Percentiles rank a stretch among this genome's conserved stretches.
These are phyloP conservation scores for Artomyces pyxidatus DNA, from an alignment of 768 basidiomycete species.

Conservation along the genomic window DNA sequence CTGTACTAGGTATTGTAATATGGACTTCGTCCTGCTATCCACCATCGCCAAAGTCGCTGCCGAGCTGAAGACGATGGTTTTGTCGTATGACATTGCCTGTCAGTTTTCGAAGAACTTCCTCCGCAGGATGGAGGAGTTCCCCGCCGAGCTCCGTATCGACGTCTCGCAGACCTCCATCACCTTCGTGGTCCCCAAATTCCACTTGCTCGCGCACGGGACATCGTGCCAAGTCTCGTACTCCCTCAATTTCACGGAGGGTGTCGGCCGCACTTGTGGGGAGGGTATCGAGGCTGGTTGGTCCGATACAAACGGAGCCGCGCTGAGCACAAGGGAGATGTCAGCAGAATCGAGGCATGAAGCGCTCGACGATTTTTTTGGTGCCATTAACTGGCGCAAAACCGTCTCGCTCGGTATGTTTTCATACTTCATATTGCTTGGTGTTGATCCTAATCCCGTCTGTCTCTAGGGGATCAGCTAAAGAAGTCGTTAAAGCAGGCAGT, in stretches of 20 bases:
- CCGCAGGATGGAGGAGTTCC: not conserved
- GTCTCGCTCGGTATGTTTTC: not conserved
- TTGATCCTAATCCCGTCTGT: not conserved
- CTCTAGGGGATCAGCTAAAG: not conserved
- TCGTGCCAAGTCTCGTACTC: conserved; percentile 23
- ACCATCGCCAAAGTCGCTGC: not conserved
- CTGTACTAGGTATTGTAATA: not conserved
- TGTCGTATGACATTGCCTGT: conserved; percentile 22
- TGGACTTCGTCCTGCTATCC: not conserved
- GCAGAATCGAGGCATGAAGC: not conserved
- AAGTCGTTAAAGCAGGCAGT: not conserved
- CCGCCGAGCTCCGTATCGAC: not conserved
- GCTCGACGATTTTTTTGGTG: not conserved
- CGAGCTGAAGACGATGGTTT: not conserved
- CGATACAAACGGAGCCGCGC: not conserved
- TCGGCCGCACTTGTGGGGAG: not conserved
- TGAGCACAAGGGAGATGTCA: not conserved
- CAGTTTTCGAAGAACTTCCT: conserved; percentile 19
- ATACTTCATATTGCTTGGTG: not conserved
- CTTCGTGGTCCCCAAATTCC: conserved; percentile 6
- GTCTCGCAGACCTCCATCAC: not conserved
- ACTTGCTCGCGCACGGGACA: conserved; percentile 20
- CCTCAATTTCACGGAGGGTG: not conserved
- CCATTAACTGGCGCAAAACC: not conserved
- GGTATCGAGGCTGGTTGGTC: not conserved